These are phyloP conservation scores for Zygosaccharomyces pseudobailii DNA, from an alignment of 1,139 yeast species.

Conservation along the genomic window DNA sequence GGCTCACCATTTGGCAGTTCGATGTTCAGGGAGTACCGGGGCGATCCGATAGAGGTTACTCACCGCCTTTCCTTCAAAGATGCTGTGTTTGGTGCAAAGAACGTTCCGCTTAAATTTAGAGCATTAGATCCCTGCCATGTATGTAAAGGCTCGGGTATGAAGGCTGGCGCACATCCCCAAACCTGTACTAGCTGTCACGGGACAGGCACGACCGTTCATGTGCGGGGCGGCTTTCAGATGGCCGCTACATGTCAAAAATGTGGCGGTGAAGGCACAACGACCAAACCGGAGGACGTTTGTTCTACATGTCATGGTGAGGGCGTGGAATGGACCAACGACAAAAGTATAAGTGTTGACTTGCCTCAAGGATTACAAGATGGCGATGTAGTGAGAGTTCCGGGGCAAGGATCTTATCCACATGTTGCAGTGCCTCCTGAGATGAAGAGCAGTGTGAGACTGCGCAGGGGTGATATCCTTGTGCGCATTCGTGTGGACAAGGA, in stretches of 20 bases:
- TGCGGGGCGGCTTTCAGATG: slow-evolving; percentile 96
- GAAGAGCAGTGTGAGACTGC: slow-evolving; percentile 42
- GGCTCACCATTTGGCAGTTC: slow-evolving; percentile 16
- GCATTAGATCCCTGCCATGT: slow-evolving; percentile 74
- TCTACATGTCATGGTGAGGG: slow-evolving; percentile 84
- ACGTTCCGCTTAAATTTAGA: slow-evolving; percentile 60
- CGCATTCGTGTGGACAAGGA: slow-evolving; percentile 76
- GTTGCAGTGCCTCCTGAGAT: slow-evolving; percentile 54
- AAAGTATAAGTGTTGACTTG: slow-evolving; percentile 70
- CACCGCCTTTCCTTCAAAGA: slow-evolving; percentile 77
- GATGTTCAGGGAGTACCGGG: slow-evolving; percentile 69
- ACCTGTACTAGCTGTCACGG: slow-evolving; percentile 92
- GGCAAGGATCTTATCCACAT: slow-evolving; percentile 88
- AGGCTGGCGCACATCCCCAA: slow-evolving; percentile 65
- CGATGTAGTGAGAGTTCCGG: slow-evolving; percentile 73
- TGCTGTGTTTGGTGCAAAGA: slow-evolving; percentile 72
- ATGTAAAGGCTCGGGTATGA: slow-evolving; percentile 83
- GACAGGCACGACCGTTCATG: slow-evolving; percentile 83
- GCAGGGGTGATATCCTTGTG: slow-evolving; percentile 83
- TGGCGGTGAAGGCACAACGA: slow-evolving; percentile 81
- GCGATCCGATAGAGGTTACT: slow-evolving; percentile 82
- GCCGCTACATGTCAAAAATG: slow-evolving; percentile 87
- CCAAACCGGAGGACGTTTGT: slow-evolving; percentile 69
- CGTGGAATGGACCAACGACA: slow-evolving; percentile 55
- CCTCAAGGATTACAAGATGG: slow-evolving; percentile 92